Conservation (phyloP, 805 yeast genomes). For the Metschnikowia lunata region DNA sequence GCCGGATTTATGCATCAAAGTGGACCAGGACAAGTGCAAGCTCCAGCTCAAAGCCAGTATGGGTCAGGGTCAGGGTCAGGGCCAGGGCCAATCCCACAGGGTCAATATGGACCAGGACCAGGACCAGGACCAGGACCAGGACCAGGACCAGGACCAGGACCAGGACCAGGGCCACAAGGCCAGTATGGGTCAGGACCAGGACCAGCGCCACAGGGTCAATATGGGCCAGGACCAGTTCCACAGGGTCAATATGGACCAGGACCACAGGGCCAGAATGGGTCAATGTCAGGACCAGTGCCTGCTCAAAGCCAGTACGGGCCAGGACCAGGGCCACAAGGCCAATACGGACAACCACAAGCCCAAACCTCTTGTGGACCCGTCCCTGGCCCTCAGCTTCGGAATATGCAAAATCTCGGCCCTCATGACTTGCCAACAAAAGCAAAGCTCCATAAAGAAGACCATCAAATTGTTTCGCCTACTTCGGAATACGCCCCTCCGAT, state of each 20-base stretch:
- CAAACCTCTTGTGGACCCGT: too few relatives aligned
- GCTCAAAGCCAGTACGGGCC: neutral
- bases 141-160: neutral
- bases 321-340: neutral
- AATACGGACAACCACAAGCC: too few relatives aligned
- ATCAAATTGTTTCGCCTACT: too few relatives aligned
- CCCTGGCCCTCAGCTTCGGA: neutral
- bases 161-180: neutral
- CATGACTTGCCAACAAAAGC: too few relatives aligned
- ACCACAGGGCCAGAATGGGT: neutral
- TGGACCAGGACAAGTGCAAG: too few relatives aligned
- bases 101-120: neutral
- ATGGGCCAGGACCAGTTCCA: neutral
- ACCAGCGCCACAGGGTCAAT: neutral
- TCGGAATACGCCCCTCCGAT: neutral
- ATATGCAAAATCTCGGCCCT: too few relatives aligned
- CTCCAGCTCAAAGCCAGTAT: too few relatives aligned
- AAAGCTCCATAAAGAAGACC: too few relatives aligned
- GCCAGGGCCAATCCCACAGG: too few relatives aligned
- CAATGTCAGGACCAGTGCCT: neutral
- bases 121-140: neutral
- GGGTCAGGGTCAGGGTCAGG: too few relatives aligned
- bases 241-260: neutral
- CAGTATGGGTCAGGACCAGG: neutral
- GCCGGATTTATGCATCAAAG: too few relatives aligned